These are phyloP conservation scores for Apostasia shenzhenica DNA, from an alignment of 106 monocot genomes.

Conservation along the genomic window DNA sequence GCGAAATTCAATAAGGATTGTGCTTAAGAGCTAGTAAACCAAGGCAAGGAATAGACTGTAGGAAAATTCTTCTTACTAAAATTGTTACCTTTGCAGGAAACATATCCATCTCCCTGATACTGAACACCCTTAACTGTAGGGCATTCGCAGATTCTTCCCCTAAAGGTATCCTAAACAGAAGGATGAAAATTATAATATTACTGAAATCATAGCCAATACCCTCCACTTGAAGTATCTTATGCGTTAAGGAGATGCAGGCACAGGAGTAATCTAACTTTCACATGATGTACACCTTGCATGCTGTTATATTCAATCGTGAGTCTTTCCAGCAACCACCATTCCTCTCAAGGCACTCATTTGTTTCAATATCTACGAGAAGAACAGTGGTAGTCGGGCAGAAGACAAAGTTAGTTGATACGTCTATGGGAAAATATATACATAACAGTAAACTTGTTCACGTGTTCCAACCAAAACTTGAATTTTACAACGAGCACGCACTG, in stretches of 20 bases:
- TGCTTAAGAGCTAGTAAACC: too few relatives aligned
- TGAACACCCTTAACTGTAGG: slow-evolving; percentile 61
- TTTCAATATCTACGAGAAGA: slow-evolving; percentile 58
- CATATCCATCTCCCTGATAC: slow-evolving; percentile 87
- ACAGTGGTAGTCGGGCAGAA: background rate
- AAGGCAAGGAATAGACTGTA: too few relatives aligned
- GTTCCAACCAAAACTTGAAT: too few relatives aligned
- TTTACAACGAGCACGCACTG: background rate
- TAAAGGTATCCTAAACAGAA: slow-evolving; percentile 65
- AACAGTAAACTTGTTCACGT: too few relatives aligned
- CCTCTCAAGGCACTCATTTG: slow-evolving; percentile 72
- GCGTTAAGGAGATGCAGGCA: background rate
- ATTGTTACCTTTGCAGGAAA: slow-evolving; percentile 59
- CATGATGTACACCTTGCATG: slow-evolving; percentile 68
- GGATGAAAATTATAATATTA: background rate
- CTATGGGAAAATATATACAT: too few relatives aligned
- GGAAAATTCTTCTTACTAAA: background rate
- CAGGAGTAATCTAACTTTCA: background rate
- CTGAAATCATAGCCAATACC: background rate
- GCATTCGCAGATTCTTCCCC: slow-evolving; percentile 83
- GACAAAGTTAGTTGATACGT: too few relatives aligned
- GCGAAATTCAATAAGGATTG: too few relatives aligned
- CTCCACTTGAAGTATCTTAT: background rate
- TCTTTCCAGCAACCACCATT: slow-evolving; percentile 94
- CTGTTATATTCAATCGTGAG: slow-evolving; percentile 46